Evolutionary conservation across 202 grass and related monocot genomes (phyloP).

Genomic region (Carex arenaria): DNA sequence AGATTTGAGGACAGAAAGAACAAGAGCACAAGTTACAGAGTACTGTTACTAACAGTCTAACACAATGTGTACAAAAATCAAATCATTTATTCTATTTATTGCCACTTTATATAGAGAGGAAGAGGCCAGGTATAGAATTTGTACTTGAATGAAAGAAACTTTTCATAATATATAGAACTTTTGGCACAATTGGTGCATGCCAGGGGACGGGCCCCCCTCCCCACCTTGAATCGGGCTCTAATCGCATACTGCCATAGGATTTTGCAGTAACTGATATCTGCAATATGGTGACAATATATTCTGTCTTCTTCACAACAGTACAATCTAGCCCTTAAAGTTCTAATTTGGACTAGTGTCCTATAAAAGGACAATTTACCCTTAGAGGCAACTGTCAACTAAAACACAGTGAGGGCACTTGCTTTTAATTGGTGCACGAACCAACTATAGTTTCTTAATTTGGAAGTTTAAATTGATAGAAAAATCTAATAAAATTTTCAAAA

Average conservation of each 20-base stretch:
- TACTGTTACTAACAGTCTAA: neutral
- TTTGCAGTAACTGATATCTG: neutral
- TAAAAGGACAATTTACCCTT: neutral
- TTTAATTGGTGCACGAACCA: neutral
- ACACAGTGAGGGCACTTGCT: neutral
- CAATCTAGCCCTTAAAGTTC: neutral
- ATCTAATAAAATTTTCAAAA: too few relatives aligned
- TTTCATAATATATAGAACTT: neutral
- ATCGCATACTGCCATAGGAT: neutral
- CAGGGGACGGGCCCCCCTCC: neutral
- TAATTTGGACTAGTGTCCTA: neutral
- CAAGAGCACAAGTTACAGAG: neutral
- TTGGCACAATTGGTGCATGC: neutral
- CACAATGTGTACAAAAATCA: neutral
- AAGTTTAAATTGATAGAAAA: neutral
- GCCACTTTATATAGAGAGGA: neutral
- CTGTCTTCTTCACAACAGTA: constrained; percentile 3
- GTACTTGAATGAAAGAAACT: neutral
- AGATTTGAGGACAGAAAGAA: neutral
- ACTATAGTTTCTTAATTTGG: neutral
- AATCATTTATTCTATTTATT: neutral
- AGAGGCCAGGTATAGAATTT: neutral
- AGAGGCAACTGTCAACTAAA: neutral
- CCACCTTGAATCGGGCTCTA: neutral
- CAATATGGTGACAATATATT: neutral